Conservation (phyloP, 495 filamentous ascomycete genomes). For the Penicillium waksmanii region DNA sequence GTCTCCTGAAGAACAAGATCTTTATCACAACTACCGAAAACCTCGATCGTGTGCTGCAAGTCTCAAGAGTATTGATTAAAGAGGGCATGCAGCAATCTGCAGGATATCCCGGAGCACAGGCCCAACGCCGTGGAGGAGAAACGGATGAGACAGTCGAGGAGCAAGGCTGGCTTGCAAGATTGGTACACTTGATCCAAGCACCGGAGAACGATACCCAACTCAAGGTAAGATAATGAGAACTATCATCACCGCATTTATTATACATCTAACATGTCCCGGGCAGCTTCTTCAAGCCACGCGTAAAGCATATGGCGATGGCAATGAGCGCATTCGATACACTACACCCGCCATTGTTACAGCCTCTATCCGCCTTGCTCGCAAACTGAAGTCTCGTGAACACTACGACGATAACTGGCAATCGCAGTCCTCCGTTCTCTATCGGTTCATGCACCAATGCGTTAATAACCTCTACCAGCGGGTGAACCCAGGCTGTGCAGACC, state of each 20-base stretch:
- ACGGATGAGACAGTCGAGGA: constrained; percentile 98
- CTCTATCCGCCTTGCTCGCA: constrained; percentile 85
- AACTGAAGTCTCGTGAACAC: constrained; percentile 89
- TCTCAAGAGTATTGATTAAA: constrained; percentile 86
- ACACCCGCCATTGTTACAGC: constrained; percentile 91
- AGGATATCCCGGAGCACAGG: constrained; percentile 78
- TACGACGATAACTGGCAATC: constrained; percentile 94
- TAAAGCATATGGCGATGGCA: constrained; percentile 88
- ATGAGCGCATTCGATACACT: constrained; percentile 93
- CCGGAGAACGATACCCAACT: constrained; percentile 91
- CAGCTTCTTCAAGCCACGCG: constrained; percentile 84
- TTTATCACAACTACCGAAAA: constrained; percentile 73
- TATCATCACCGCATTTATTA: not conserved
- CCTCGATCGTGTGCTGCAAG: constrained; percentile 86
- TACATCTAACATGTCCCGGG: constrained; percentile 29
- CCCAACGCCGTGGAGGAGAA: constrained; percentile 65
- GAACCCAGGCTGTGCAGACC: constrained; percentile 77
- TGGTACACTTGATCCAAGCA: constrained; percentile 84
- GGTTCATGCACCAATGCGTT: constrained; percentile 87
- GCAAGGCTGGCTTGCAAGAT: constrained; percentile 91
- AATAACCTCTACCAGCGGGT: constrained; percentile 89
- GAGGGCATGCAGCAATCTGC: constrained; percentile 85
- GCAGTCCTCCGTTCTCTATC: constrained; percentile 86
- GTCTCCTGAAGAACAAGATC: constrained; percentile 77
- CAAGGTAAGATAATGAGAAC: constrained; percentile 54